Evolutionary conservation across 495 filamentous ascomycete genomes (phyloP).

Genomic region (Cetradonia linearis): DNA sequence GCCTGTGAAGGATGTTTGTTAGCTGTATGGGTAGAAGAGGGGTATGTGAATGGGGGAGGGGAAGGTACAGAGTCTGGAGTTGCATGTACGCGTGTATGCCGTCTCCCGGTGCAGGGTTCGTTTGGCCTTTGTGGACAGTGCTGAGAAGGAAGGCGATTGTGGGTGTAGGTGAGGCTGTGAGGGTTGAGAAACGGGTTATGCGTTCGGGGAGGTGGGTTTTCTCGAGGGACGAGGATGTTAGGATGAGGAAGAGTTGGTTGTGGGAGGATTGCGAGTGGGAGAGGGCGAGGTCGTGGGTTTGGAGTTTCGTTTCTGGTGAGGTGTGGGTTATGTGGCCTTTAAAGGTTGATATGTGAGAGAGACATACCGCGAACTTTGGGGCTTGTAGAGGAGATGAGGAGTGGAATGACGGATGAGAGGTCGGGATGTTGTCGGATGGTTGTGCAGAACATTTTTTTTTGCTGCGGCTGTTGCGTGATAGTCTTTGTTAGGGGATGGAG

Average conservation of each 20-base stretch:
- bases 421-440: slow-evolving; percentile 43
- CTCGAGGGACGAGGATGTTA: slow-evolving; percentile 41
- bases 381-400: slow-evolving; percentile 32
- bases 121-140: slow-evolving; percentile 20
- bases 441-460: slow-evolving; percentile 41
- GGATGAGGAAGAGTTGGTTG: slow-evolving; percentile 42
- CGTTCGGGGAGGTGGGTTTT: slow-evolving; percentile 28
- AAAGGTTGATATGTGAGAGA: slow-evolving; percentile 28
- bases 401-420: slow-evolving; percentile 39
- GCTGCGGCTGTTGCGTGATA: not conserved
- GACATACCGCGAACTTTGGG: slow-evolving; percentile 42
- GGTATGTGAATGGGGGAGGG: not conserved
- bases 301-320: slow-evolving; percentile 39
- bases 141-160: slow-evolving; percentile 47
- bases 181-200: slow-evolving; percentile 39
- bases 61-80: slow-evolving; percentile 30
- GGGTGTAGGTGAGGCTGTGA: slow-evolving; percentile 34
- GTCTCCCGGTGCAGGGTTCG: slow-evolving; percentile 19
- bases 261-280: slow-evolving; percentile 24
- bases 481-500: not conserved
- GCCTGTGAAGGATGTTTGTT: not conserved
- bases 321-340: slow-evolving; percentile 7
- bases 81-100: slow-evolving; percentile 25
- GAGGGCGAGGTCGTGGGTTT: slow-evolving; percentile 47
- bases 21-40: not conserved